Conservation (phyloP, 768 basidiomycete genomes). For the Cystofilobasidium bisporidii region DNA sequence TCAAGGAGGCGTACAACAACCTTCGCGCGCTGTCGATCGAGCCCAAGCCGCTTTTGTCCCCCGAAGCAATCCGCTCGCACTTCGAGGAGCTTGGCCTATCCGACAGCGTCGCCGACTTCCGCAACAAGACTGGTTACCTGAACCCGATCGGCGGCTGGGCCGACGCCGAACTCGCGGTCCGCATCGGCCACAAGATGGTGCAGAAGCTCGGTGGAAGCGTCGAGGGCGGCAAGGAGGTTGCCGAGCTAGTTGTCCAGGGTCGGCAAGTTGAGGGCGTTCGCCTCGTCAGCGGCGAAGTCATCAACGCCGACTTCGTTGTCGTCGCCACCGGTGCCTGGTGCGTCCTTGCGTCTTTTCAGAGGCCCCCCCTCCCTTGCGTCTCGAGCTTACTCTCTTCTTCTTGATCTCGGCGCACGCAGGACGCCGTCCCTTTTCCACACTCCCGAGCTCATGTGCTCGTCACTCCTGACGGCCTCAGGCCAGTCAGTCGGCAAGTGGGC, state of each 20-base stretch:
- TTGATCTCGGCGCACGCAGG: background rate
- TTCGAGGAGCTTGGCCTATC: background rate
- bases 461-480: conserved; percentile 36
- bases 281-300: conserved; percentile 49
- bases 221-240: conserved; percentile 51
- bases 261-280: conserved; percentile 48
- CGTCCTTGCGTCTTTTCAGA: background rate
- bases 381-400: background rate
- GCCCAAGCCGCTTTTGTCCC: conserved; percentile 12
- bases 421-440: conserved; percentile 16
- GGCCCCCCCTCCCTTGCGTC: too few species aligned
- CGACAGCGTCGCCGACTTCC: conserved; percentile 31
- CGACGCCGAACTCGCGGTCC: conserved; percentile 59
- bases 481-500: conserved; percentile 71
- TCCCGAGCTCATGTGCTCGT: background rate
- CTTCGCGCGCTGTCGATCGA: conserved; percentile 9
- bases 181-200: conserved; percentile 51
- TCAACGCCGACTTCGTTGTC: conserved; percentile 39
- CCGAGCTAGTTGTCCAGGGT: conserved; percentile 43
- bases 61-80: conserved; percentile 20
- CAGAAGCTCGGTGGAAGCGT: conserved; percentile 54
- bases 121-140: conserved; percentile 50
- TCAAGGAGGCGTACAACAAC: conserved; percentile 1
- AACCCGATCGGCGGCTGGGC: conserved; percentile 81
- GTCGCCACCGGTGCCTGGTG: conserved; percentile 72